Base-by-base conservation (phyloP, 164 flowering plant genomes). In the Nelumbo lutea region DNA sequence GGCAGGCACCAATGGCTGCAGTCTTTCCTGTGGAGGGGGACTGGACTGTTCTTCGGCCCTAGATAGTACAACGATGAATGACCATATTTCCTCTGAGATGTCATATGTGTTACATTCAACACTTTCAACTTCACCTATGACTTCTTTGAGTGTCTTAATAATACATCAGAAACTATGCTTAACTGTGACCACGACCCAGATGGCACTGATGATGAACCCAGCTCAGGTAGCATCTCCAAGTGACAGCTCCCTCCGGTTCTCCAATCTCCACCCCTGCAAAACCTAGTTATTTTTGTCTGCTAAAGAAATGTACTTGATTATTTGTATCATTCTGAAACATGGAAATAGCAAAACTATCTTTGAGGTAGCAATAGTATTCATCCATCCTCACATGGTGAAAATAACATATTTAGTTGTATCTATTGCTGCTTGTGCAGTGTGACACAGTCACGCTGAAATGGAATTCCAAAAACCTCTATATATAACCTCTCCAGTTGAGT, bases 1-100 rank as follows among this genome's bases (percentile, higher is more conserved):
- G 96, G 96, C 15, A 90, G 73, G 78, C 96, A 88, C 91, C 96
- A 90, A 66, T 90, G 96, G 78, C 96, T 90, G 75, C 93, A 88
- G 70, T 88, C 96, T 76, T 90, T 91, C 53, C 82, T 78, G 68
- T 80, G 79, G 9, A 83, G 64, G 67, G 90, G 68, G 13, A 83
- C 89, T 13, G 80, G 83, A 7, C 83, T 83, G 1, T 0, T 43
- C 4, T 67, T 67, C 3, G 84, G 82, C 14, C 82, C 87, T 8
- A 75, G 58, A 69, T 82, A 82, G 59, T 87, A 87, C 69, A 90
- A 6, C 7, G 96, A 88, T 5, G 85, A 27, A 62, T 90, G 96
- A 2, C 88, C 96, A 66, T 88, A 91, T 75, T 80, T 86, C 66
- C 96, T 83, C 41, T 43, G 71, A 4, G 76, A 69, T 43, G 92